phyloP scores from a whole-genome alignment of 2,329 filamentous ascomycete genomes.

The Aspergillus costaricaensis region DNA sequence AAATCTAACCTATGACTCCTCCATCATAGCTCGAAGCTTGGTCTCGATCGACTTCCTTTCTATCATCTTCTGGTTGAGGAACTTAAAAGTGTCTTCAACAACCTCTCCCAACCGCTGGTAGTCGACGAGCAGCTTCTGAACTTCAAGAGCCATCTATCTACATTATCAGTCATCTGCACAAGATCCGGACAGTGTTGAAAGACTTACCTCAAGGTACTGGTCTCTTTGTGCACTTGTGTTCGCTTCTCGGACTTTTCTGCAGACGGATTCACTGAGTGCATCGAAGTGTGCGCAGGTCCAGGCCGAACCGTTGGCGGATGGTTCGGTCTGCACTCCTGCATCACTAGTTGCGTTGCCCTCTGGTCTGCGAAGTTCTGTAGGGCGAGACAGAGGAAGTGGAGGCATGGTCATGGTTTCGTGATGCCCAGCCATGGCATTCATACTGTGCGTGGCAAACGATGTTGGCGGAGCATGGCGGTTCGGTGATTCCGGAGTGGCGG shows the following conservation, averaged over 20 bases:
- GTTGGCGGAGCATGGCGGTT: slow-evolving; percentile 4
- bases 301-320: neutral
- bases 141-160: slow-evolving; percentile 16
- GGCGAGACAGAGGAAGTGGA: neutral
- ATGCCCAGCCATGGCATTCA: neutral
- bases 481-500: neutral
- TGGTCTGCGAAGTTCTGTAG: neutral
- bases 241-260: slow-evolving; percentile 13
- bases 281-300: neutral
- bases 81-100: neutral
- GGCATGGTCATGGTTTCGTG: neutral
- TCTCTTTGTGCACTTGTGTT: slow-evolving; percentile 14
- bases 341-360: neutral
- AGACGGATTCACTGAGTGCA: neutral
- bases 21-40: slow-evolving; percentile 10
- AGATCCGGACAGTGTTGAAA: neutral
- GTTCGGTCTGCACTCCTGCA: neutral
- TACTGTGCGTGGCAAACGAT: slow-evolving; percentile 21
- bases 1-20: neutral
- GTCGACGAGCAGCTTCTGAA: slow-evolving; percentile 22
- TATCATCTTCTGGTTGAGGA: neutral
- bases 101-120: slow-evolving; percentile 4
- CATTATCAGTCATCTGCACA: slow-evolving; percentile 1
- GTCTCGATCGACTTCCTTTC: slow-evolving; percentile 17
- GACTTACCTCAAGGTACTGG: slow-evolving; percentile 21